Base-by-base conservation (phyloP, 768 basidiomycete genomes). In the Dentipellis sp. region DNA sequence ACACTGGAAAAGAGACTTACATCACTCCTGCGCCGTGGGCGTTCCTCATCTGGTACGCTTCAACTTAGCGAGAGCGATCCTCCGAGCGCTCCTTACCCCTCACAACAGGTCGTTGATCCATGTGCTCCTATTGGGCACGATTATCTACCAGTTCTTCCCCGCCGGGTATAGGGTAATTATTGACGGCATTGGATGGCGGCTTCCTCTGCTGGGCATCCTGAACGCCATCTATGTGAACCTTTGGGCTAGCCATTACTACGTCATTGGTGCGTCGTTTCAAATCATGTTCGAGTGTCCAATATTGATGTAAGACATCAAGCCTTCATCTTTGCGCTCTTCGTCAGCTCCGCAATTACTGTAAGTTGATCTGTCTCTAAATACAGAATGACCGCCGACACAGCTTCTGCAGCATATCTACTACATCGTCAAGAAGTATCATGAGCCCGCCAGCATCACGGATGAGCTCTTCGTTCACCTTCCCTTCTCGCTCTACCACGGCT, bases 401-500 rank as follows among this genome's bases (percentile, higher is more conserved):
- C 16, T 63, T 70, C 50, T 62, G 75, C 59, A 86, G 79, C 92
- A 94, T 70, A 90, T 95, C 68, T 97, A 98, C 75, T 97, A 94
- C 67, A 74, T 90, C 57, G 86, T 97, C 67, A 94, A 95, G 79
- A 91, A 93, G 71, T 79, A 83, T 59, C 84, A 93, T 68, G 69
- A 77, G 23, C 72, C 89, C 23, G 77, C 87, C 64, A 79, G 67
- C 58, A 62, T 78, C 46, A 75, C 76, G 19, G 93, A 95, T 59
- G 94, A 97, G 70, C 68, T 94, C 59, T 94, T 95, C 59, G 78
- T 97, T 46, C 94, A 97, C 69, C 83, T 97, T 16, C 97, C 97
- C 2, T 97, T 98, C 80, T 94, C 90, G 2, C 83, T 97, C 50
- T 97, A 88, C 72, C 93, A 97, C 65, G 94, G 93, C 38, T 92